Evolutionary conservation across 164 flowering plant genomes (phyloP).

Genomic region (Stephania yunnanensis): DNA sequence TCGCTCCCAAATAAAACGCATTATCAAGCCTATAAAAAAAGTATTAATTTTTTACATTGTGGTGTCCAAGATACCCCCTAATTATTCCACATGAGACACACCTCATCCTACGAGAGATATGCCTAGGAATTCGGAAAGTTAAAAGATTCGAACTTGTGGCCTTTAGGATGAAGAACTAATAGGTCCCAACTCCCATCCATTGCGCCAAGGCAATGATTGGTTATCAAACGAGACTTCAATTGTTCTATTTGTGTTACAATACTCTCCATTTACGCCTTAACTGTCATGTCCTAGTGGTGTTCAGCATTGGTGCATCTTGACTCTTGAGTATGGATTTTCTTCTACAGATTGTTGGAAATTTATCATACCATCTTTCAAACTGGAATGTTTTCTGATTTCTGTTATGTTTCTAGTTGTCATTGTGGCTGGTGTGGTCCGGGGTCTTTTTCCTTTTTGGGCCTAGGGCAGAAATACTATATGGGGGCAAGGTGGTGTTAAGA

Average conservation of each 20-base stretch:
- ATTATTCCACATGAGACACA: not conserved
- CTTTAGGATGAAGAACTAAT: no score
- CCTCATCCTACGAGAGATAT: no score
- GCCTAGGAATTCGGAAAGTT: no score
- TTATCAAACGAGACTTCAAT: no score
- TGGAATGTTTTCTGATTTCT: not conserved
- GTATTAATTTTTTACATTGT: not conserved
- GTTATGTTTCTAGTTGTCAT: not conserved
- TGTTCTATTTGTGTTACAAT: no score
- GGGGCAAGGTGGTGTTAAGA: not conserved
- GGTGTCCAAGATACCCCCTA: not conserved
- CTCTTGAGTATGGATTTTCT: not conserved
- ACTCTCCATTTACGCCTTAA: no score
- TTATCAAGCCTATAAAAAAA: not conserved
- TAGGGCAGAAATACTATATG: not conserved
- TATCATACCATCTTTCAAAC: not conserved
- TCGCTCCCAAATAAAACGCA: not conserved
- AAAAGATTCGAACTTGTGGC: no score
- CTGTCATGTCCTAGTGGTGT: not conserved
- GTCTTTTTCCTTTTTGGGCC: not conserved
- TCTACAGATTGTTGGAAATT: not conserved
- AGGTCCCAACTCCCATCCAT: no score
- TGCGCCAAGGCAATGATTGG: no score
- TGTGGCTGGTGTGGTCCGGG: not conserved
- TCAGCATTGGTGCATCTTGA: not conserved